These are phyloP conservation scores for Piper longum DNA, from an alignment of 164 flowering plant species.

Conservation along the genomic window DNA sequence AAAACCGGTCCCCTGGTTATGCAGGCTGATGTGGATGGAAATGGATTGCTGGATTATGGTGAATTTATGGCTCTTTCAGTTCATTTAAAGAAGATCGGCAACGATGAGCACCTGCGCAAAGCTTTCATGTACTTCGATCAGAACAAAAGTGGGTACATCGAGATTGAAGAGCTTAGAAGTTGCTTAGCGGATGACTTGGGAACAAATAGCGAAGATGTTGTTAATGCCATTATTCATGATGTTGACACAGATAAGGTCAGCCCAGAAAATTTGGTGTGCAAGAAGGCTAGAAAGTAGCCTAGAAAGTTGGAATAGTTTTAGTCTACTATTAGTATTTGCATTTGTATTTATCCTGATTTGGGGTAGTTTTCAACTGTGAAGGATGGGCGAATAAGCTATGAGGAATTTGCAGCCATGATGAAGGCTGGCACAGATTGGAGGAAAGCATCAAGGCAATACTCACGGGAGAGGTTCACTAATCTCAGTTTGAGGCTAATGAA, in stretches of 20 bases:
- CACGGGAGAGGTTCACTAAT: constrained; percentile 40
- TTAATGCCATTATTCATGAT: constrained; percentile 65
- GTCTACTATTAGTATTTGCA: not conserved
- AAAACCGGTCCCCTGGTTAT: not conserved
- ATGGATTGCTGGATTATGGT: constrained; percentile 63
- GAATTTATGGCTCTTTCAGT: constrained; percentile 80
- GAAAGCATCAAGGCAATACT: constrained; percentile 78
- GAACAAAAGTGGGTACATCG: constrained; percentile 59
- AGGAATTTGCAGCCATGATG: constrained; percentile 76
- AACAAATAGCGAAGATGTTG: constrained; percentile 43
- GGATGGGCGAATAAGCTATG: constrained; percentile 81
- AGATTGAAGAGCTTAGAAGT: constrained; percentile 75
- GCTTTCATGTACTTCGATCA: constrained; percentile 67
- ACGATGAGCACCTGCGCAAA: constrained; percentile 71
- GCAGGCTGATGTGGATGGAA: constrained; percentile 81
- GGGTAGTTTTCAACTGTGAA: constrained; percentile 7
- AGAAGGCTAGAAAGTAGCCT: no score
- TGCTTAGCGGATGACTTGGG: constrained; percentile 66
- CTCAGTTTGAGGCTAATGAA: constrained; percentile 34
- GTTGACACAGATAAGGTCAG: constrained; percentile 94
- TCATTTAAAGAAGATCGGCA: constrained; percentile 73
- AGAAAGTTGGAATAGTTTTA: not conserved
- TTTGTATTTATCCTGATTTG: not conserved
- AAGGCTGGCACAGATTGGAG: constrained; percentile 92
- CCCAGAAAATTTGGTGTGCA: not conserved